phyloP scores from a whole-genome alignment of 192 early-diverging fungal genomes.

The Funneliformis mosseae region DNA sequence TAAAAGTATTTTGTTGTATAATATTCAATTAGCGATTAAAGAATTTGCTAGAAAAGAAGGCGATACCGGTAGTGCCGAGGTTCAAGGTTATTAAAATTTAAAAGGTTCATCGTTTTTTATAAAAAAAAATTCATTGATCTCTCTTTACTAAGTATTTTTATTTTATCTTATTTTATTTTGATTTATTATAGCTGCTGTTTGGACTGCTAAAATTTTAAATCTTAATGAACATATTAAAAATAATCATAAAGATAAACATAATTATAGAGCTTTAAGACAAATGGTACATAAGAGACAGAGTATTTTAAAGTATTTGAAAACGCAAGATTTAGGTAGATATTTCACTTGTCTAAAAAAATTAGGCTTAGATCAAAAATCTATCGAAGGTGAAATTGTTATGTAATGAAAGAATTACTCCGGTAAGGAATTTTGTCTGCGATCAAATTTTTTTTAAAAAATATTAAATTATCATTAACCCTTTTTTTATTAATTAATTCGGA shows the following conservation, averaged over 20 bases:
- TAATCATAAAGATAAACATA: slow-evolving; percentile 88
- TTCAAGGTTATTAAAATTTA: slow-evolving; percentile 79
- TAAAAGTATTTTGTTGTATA: slow-evolving; percentile 75
- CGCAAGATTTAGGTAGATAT: slow-evolving; percentile 67
- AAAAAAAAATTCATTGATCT: background rate
- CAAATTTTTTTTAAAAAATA: too few species aligned
- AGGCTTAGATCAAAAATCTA: slow-evolving; percentile 68
- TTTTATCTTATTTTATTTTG: background rate
- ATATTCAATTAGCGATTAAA: slow-evolving; percentile 69
- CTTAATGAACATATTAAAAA: slow-evolving; percentile 77
- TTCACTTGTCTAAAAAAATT: slow-evolving; percentile 68
- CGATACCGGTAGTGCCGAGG: slow-evolving; percentile 92
- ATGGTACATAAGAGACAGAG: slow-evolving; percentile 80
- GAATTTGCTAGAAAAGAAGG: slow-evolving; percentile 75
- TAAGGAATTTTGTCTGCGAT: background rate
- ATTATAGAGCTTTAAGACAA: slow-evolving; percentile 79
- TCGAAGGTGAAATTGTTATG: slow-evolving; percentile 63
- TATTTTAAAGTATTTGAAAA: slow-evolving; percentile 89
- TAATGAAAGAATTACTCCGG: slow-evolving; percentile 28
- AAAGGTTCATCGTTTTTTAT: background rate
- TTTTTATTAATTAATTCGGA: too few species aligned
- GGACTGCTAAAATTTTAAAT: slow-evolving; percentile 88
- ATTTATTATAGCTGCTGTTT: slow-evolving; percentile 73
- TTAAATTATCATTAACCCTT: too few species aligned
- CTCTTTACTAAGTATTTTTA: background rate